Evolutionary conservation across 2,329 filamentous ascomycete species (phyloP).

Genomic region (Alternaria triticimaculans): DNA sequence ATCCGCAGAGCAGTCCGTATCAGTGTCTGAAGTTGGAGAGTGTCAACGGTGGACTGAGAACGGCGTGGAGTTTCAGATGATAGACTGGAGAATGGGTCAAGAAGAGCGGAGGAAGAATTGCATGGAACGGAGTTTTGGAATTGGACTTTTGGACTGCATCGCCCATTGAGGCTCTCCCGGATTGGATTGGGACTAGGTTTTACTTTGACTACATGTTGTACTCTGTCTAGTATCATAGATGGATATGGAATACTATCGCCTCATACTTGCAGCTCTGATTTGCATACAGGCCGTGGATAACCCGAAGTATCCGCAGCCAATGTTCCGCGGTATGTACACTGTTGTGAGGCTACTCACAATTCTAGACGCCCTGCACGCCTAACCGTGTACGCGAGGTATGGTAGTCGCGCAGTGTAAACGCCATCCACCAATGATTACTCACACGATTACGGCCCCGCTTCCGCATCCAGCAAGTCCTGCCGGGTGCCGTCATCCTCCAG

Average conservation of each 20-base stretch:
- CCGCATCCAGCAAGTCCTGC: constrained; percentile 1
- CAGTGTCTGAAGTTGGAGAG: constrained; percentile 58
- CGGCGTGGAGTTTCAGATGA: constrained; percentile 48
- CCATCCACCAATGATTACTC: constrained; percentile 7
- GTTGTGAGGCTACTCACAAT: neutral
- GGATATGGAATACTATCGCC: neutral
- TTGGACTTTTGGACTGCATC: constrained; percentile 1
- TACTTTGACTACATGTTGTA: neutral
- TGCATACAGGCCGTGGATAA: neutral
- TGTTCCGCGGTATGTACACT: neutral
- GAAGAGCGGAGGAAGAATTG: neutral
- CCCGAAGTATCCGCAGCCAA: neutral
- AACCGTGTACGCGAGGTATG: neutral
- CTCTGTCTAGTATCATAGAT: neutral
- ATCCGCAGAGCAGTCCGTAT: constrained; percentile 61
- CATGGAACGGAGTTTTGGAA: neutral
- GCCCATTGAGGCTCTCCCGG: constrained; percentile 15
- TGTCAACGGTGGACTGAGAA: constrained; percentile 42
- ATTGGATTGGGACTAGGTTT: neutral
- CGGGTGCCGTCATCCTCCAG: constrained; percentile 2
- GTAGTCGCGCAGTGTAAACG: neutral
- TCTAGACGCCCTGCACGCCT: neutral
- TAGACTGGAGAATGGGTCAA: constrained; percentile 20
- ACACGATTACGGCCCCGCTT: constrained; percentile 11
- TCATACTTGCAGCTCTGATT: neutral